Evolutionary conservation across 139 green algal species (phyloP), one percentile per base, ranked within the genome.

Genomic region (Tetradesmus obliquus): DNA sequence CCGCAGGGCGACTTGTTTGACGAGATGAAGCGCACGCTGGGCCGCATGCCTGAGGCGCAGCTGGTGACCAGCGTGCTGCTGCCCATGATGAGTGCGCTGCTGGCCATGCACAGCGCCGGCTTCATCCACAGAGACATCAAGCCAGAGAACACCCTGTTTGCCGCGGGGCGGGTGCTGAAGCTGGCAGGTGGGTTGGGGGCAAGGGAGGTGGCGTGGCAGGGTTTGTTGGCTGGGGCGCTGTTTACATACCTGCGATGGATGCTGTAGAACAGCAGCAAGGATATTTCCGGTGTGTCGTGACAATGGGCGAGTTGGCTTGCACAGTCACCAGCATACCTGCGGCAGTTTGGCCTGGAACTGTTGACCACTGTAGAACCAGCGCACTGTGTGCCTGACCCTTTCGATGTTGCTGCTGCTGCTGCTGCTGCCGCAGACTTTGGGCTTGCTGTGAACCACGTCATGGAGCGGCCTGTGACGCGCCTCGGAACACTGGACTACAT

Each of bases 71-170:
- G 45, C 60, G 93, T 97, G 72, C 90, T 97, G 90, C 55, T 88
- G 76, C 92, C 92, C 4, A 89, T 91, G 72, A 94, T 96, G 24
- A 82, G 6, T 45, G 95, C 95, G 12, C 90, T 97, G 84, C 84
- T 91, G 13, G 94, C 96, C 85, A 87, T 97, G 84, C 95, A 97
- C 83, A 32, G 69, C 12, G 45, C 71, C 1, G 91, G 93, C 53
- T 94, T 97, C 79, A 94, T 97, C 19, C 96, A 97, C 76, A 79
- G 95, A 2, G 96, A 97, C 90, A 95, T 97, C 84, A 97, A 97
- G 92, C 95, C 96, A 8, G 96, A 98, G 91, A 98, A 98, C 94
- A 97, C 97, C 22, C 94, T 98, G 85, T 96, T 98, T 57, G 94
- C 92, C 0, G 82, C 72, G 0, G 91, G 94, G 10, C 57, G 82